Evolutionary conservation across 495 filamentous ascomycete genomes (phyloP).

Genomic region (Mytilinidion resinicola): DNA sequence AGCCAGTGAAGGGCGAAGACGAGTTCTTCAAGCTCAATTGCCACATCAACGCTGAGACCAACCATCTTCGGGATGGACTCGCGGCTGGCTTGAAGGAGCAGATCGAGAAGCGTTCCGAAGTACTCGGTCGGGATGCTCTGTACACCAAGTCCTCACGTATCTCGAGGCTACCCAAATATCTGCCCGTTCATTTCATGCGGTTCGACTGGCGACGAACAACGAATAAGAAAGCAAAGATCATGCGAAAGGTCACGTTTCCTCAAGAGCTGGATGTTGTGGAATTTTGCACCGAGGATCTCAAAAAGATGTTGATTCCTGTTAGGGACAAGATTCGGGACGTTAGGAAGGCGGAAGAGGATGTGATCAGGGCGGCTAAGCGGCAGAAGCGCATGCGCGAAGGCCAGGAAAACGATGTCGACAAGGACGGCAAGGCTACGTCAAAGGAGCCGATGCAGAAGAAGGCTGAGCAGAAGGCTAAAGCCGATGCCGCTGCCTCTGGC

Average conservation of each 20-base stretch:
- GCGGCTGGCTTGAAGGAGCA: slow-evolving; percentile 74
- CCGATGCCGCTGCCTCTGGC: slow-evolving; percentile 47
- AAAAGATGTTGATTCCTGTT: slow-evolving; percentile 75
- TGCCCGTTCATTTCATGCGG: slow-evolving; percentile 94
- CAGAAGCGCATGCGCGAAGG: slow-evolving; percentile 68
- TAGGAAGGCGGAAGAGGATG: slow-evolving; percentile 86
- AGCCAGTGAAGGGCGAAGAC: slow-evolving; percentile 59
- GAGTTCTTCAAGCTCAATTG: slow-evolving; percentile 90
- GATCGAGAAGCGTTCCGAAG: slow-evolving; percentile 79
- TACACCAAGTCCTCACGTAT: slow-evolving; percentile 91
- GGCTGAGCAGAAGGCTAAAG: slow-evolving; percentile 40
- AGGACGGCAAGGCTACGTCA: slow-evolving; percentile 23
- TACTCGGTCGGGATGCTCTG: slow-evolving; percentile 65
- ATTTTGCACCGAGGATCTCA: slow-evolving; percentile 87
- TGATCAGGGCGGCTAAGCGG: slow-evolving; percentile 79
- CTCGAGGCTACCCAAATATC: slow-evolving; percentile 82
- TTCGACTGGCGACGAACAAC: slow-evolving; percentile 96
- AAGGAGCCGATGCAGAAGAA: slow-evolving; percentile 45
- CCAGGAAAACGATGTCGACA: slow-evolving; percentile 47
- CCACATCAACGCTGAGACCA: slow-evolving; percentile 78
- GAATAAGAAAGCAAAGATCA: slow-evolving; percentile 98
- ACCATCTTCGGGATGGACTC: slow-evolving; percentile 85
- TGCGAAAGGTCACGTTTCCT: slow-evolving; percentile 96
- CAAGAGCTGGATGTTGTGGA: slow-evolving; percentile 88
- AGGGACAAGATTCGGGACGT: slow-evolving; percentile 94